Conservation (phyloP, 2,329 filamentous ascomycete genomes). For the Didymella segeticola region DNA sequence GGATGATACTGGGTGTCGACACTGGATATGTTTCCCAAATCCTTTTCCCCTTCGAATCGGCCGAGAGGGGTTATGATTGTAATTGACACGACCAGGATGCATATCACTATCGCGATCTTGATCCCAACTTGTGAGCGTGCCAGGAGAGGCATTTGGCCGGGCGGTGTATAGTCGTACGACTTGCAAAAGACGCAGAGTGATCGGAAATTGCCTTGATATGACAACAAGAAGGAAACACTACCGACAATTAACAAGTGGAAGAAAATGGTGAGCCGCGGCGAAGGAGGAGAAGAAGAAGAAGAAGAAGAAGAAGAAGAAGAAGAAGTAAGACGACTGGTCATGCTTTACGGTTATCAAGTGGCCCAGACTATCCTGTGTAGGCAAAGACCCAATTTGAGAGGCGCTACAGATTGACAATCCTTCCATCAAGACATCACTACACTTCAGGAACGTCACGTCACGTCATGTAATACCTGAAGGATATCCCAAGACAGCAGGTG, state of each 20-base stretch:
- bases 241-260: neutral
- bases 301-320: neutral
- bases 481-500: neutral
- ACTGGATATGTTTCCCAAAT: neutral
- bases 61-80: slow-evolving; percentile 4
- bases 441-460: neutral
- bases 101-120: slow-evolving; percentile 8
- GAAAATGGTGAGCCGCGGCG: neutral
- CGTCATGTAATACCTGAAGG: neutral
- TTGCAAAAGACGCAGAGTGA: slow-evolving; percentile 5
- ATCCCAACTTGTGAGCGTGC: slow-evolving; percentile 11
- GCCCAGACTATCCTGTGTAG: neutral
- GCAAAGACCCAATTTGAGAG: neutral
- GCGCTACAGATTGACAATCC: neutral
- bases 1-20: slow-evolving; percentile 27
- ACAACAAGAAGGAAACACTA: neutral
- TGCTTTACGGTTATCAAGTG: neutral
- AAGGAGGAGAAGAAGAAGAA: neutral
- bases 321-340: neutral
- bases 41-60: neutral
- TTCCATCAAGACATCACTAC: neutral
- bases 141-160: slow-evolving; percentile 4
- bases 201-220: slow-evolving; percentile 3
- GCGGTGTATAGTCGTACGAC: slow-evolving; percentile 14
- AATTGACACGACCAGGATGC: slow-evolving; percentile 1